Base-by-base conservation (phyloP, 257 asterid species). In the Cynanchum wilfordii region DNA sequence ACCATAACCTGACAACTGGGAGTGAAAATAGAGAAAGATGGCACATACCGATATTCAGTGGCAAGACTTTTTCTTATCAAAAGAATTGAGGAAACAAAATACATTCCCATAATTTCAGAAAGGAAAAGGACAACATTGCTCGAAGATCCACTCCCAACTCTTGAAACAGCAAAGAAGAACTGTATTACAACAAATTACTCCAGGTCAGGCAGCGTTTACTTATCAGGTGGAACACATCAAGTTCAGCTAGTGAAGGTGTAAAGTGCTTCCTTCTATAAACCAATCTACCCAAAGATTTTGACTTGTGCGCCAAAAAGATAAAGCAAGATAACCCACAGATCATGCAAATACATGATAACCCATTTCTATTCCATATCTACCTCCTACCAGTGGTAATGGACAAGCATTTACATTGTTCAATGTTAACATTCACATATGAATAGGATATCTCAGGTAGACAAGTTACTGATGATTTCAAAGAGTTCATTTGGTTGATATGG, bases 61-160 rank as follows among this genome's bases (percentile, higher is more conserved):
- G 98, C 98, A 83, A 95, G 86, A 89, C 99, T 95, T 84, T 95
- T 95, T 75, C 99, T 84, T 38, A 95, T 95, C 84, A 95, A 70
- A 68, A 95, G 85, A 81, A 95, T 92, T 45, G 98, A 95, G 66
- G 99, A 95, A 45, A 95, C 87, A 67, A 95, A 95, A 76, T 95
- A 95, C 97, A 95, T 92, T 70, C 99, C 99, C 99, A 95, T 92
- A 79, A 95, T 95, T 82, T 95, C 99, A 19, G 99, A 95, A 70
- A 95, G 97, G 86, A 95, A 95, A 79, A 95, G 99, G 74, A 95
- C 99, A 1, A 95, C 92, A 56, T 95, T 95, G 88, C 99, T 95
- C 59, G 99, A 95, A 68, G 99, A 95, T 82, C 99, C 99, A 57
- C 99, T 95, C 68, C 99, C 99, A 79, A 92, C 99, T 89, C 99